Percentiles rank a stretch among this genome's conserved stretches.
Conservation (phyloP, 2,329 filamentous ascomycete genomes). For the Raffaelea albimanens region DNA sequence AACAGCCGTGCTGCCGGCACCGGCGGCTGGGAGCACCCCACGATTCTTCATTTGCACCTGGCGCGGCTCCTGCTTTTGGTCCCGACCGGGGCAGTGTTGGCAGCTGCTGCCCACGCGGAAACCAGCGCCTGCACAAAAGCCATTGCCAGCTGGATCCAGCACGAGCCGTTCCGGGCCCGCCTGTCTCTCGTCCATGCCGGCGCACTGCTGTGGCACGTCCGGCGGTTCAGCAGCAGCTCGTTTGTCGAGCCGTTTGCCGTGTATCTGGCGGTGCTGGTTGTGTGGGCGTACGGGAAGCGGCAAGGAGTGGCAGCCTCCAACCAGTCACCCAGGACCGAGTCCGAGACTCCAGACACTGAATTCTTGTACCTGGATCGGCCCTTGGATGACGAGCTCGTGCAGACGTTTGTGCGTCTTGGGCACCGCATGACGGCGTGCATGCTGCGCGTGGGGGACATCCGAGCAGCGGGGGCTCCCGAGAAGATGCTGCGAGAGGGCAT, state of each 20-base stretch:
- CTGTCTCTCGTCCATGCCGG: not conserved
- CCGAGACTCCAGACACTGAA: not conserved
- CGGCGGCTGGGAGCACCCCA: conserved; percentile 1
- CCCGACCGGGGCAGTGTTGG: not conserved
- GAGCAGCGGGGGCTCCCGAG: not conserved
- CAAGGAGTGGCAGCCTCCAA: not conserved
- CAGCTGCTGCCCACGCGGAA: too few relatives aligned
- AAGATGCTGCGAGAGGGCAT: conserved; percentile 1
- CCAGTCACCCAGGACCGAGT: not conserved
- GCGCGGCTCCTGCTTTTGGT: not conserved
- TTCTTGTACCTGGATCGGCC: not conserved
- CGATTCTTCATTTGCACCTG: conserved; percentile 1
- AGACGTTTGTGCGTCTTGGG: not conserved
- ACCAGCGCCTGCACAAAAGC: not conserved
- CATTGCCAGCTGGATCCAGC: not conserved
- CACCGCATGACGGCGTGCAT: conserved; percentile 1
- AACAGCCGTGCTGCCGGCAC: not conserved
- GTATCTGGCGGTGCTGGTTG: not conserved
- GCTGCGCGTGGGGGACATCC: not conserved
- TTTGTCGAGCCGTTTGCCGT: conserved; percentile 2
- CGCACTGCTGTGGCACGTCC: conserved; percentile 1
- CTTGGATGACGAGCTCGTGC: conserved; percentile 1
- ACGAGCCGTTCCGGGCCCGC: not conserved
- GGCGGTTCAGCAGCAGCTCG: not conserved
- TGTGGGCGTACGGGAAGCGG: not conserved